Evolutionary conservation across 2,329 filamentous ascomycete genomes (phyloP).

Genomic region (Xylaria sp.): DNA sequence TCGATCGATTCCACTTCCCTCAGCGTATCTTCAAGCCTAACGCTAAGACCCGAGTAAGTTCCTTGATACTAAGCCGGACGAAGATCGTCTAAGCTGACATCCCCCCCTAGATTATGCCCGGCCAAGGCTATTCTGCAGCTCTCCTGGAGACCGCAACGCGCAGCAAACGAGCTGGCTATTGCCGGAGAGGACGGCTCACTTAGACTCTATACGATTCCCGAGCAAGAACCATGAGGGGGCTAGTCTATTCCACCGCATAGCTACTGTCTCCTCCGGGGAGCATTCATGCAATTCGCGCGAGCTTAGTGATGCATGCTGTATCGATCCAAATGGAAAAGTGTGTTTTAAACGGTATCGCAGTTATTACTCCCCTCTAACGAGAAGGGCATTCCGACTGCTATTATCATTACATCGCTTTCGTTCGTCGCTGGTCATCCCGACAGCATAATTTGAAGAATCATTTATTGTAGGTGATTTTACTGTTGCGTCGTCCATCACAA

Average conservation of each 20-base stretch:
- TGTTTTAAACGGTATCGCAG: slow-evolving; percentile 15
- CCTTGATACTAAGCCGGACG: background rate
- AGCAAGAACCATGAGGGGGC: slow-evolving; percentile 20
- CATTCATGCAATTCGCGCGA: background rate
- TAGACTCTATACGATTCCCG: slow-evolving; percentile 54
- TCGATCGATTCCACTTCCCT: slow-evolving; percentile 45
- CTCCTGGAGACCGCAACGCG: slow-evolving; percentile 63
- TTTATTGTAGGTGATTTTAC: no score
- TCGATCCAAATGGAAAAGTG: slow-evolving; percentile 19
- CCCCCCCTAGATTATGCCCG: slow-evolving; percentile 51
- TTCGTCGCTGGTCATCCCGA: slow-evolving; percentile 6
- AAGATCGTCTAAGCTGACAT: slow-evolving; percentile 17
- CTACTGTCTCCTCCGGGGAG: slow-evolving; percentile 1
- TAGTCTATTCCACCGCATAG: slow-evolving; percentile 9
- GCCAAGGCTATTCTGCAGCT: slow-evolving; percentile 69
- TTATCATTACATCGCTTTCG: slow-evolving; percentile 28
- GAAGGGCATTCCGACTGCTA: slow-evolving; percentile 8
- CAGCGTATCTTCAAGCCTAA: slow-evolving; percentile 40
- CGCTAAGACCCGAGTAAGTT: slow-evolving; percentile 45
- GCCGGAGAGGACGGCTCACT: slow-evolving; percentile 65
- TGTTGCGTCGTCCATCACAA: slow-evolving; percentile 40
- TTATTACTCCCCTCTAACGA: slow-evolving; percentile 13
- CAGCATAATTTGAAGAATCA: background rate
- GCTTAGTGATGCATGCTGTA: slow-evolving; percentile 13
- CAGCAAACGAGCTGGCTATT: slow-evolving; percentile 49